phyloP scores from a whole-genome alignment of 2,329 filamentous ascomycete genomes.

The Trichophaea hybrida region DNA sequence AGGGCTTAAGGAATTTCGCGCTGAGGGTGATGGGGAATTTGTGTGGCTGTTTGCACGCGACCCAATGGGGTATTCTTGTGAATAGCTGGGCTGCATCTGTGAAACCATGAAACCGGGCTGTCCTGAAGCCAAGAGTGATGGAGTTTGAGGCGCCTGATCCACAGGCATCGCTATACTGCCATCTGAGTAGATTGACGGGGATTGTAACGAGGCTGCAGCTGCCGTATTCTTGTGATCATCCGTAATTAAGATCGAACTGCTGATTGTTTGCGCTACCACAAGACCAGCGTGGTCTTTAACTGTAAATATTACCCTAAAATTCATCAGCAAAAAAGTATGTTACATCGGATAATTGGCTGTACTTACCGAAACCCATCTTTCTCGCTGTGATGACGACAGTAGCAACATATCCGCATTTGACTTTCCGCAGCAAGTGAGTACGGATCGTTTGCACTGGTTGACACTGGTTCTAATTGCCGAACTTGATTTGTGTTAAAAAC shows the following conservation, averaged over 20 bases:
- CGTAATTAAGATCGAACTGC: slow-evolving; percentile 86
- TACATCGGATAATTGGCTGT: background rate
- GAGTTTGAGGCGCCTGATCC: slow-evolving; percentile 4
- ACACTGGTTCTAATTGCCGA: slow-evolving; percentile 62
- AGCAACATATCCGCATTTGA: slow-evolving; percentile 93
- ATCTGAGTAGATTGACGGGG: slow-evolving; percentile 20
- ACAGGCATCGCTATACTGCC: background rate
- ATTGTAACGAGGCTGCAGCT: slow-evolving; percentile 21
- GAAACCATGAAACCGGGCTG: background rate
- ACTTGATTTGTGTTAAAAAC: slow-evolving; percentile 85
- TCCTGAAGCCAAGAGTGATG: slow-evolving; percentile 1
- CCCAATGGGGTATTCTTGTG: background rate
- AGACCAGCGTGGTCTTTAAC: slow-evolving; percentile 67
- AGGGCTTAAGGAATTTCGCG: background rate
- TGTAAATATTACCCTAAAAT: slow-evolving; percentile 66
- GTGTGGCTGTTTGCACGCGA: background rate
- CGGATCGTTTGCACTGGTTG: slow-evolving; percentile 28
- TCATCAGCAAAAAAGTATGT: background rate
- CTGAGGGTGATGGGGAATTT: background rate
- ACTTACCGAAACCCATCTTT: slow-evolving; percentile 65
- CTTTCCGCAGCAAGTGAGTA: slow-evolving; percentile 41
- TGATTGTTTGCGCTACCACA: slow-evolving; percentile 70
- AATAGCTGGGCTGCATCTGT: background rate
- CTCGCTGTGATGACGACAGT: slow-evolving; percentile 87
- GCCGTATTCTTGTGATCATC: slow-evolving; percentile 78